Conservation (phyloP, 2,329 filamentous ascomycete genomes). For the Venturia carpophila region DNA sequence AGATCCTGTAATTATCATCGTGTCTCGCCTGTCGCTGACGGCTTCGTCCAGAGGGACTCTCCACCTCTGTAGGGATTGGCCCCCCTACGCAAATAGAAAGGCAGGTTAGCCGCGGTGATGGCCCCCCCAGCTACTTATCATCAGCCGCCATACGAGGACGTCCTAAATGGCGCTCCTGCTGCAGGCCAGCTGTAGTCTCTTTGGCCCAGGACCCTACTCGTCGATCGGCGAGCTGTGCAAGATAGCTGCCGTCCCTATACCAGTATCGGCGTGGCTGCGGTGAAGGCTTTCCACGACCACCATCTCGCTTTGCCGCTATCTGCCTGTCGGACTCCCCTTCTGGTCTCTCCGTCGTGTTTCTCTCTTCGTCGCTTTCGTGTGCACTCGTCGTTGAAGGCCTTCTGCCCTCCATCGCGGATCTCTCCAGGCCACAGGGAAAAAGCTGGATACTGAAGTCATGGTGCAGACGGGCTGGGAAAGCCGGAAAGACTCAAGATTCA, state of each 20-base stretch:
- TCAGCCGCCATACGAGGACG: constrained; percentile 1
- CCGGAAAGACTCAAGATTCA: constrained; percentile 6
- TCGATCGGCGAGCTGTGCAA: constrained; percentile 2
- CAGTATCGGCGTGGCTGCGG: constrained; percentile 3
- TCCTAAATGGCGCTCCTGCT: constrained; percentile 2
- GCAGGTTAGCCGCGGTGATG: background rate
- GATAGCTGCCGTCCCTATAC: constrained; percentile 7
- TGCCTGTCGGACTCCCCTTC: background rate
- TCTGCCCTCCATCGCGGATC: background rate
- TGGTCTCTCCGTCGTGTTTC: background rate
- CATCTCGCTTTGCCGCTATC: constrained; percentile 3
- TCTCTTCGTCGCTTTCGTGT: background rate
- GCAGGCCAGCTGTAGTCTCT: constrained; percentile 4
- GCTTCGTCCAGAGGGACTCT: background rate
- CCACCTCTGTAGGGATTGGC: background rate
- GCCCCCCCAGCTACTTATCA: background rate
- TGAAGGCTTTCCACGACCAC: background rate
- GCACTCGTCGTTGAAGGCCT: background rate
- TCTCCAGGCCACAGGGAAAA: background rate
- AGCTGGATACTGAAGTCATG: constrained; percentile 7
- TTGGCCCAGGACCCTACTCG: constrained; percentile 7
- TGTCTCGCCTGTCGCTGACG: background rate
- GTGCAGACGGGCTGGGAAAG: constrained; percentile 9
- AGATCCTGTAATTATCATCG: background rate
- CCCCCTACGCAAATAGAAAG: background rate